Evolutionary conservation across 2,329 filamentous ascomycete species (phyloP).

Genomic region (Aspergillus pseudotamarii): DNA sequence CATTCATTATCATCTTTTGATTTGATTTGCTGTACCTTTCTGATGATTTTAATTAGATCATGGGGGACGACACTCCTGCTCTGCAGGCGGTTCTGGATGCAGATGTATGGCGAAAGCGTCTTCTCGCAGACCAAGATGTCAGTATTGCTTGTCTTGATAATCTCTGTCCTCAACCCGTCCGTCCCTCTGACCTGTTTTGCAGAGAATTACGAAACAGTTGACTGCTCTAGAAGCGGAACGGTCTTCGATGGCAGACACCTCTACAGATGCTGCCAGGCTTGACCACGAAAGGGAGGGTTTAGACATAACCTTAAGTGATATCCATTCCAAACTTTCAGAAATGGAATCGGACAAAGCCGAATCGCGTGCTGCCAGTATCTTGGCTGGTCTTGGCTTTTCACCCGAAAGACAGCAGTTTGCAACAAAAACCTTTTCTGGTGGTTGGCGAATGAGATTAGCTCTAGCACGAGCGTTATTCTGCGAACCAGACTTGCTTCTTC

Average conservation of each 20-base stretch:
- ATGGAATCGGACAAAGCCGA: slow-evolving; percentile 99
- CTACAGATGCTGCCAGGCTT: slow-evolving; percentile 79
- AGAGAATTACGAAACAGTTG: slow-evolving; percentile 77
- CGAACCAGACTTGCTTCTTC: slow-evolving; percentile 90
- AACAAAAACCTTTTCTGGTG: slow-evolving; percentile 97
- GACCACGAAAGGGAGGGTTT: slow-evolving; percentile 87
- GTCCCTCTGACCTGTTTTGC: slow-evolving; percentile 12
- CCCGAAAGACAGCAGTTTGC: slow-evolving; percentile 86
- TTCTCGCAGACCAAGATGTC: slow-evolving; percentile 84
- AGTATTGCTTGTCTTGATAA: slow-evolving; percentile 33
- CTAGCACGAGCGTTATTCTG: slow-evolving; percentile 95
- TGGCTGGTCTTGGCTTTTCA: slow-evolving; percentile 96
- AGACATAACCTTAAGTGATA: slow-evolving; percentile 86
- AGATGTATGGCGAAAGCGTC: slow-evolving; percentile 96
- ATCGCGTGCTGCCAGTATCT: slow-evolving; percentile 89
- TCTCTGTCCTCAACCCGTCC: background rate
- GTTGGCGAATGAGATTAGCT: slow-evolving; percentile 98
- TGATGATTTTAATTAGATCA: slow-evolving; percentile 62
- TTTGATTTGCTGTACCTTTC: slow-evolving; percentile 18
- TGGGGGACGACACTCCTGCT: slow-evolving; percentile 91
- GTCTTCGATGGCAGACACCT: slow-evolving; percentile 83
- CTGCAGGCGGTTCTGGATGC: slow-evolving; percentile 94
- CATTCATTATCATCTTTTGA: background rate
- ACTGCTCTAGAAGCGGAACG: slow-evolving; percentile 76
- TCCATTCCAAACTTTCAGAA: slow-evolving; percentile 88